Base-by-base conservation (phyloP, 1,284 basidiomycete genomes). In the Ganoderma resinaceum region DNA sequence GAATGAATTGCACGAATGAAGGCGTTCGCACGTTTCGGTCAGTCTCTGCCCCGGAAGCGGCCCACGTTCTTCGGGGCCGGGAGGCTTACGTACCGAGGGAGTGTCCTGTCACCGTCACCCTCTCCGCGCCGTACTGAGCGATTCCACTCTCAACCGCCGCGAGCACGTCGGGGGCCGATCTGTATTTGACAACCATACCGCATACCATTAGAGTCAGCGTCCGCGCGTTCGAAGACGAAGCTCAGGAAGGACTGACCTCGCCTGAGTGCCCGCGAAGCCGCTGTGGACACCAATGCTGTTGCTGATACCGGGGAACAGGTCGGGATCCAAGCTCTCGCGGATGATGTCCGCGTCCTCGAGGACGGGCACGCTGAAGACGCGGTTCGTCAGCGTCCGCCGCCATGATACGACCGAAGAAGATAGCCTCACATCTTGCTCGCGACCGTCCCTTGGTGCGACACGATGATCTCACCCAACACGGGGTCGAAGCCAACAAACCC, bases 241-340 rank as follows among this genome's bases (percentile, higher is more conserved):
- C 33, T 9, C 57, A 43, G 7, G 26, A 9, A 8, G 3, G 33
- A 58, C 63, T 62, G 70, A 90, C 89, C 78, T 77, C 7, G 84
- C 80, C 43, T 91, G 90, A 11, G 83, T 82, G 9, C 82, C 76
- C 1, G 75, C 79, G 76, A 92, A 93, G 7, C 90, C 90, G 26
- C 74, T 77, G 75, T 92, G 90, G 0, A 86, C 88, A 69, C 83
- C 62, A 29, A 91, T 80, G 6, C 74, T 72, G 0, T 80, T 78
- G 38, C 80, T 75, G 46, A 90, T 65, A 0, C 87, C 87, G 5
- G 89, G 90, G 80, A 93, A 93, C 12, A 91, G 78, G 0, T 68
- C 71, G 5, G 75, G 35, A 63, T 79, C 70, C n/a, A 82, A 73
- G 11, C 63, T 66, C 11, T 67, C 72, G 37, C 72, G 68, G 65